Conservation (phyloP, 805 yeast species). For the Lipomyces yamadae region DNA sequence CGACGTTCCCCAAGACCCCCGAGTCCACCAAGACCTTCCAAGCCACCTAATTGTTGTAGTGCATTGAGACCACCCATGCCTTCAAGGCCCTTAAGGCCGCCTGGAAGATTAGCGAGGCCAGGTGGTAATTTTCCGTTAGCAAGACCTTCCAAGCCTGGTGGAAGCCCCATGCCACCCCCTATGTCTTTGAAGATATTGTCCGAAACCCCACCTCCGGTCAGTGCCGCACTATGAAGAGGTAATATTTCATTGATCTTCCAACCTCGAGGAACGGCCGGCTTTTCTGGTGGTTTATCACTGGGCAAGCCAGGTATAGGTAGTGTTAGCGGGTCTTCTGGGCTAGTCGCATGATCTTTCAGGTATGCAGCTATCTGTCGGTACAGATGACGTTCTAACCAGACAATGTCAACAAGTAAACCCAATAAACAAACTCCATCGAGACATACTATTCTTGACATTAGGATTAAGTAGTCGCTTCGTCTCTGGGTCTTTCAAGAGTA, state of each 20-base stretch:
- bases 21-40: slow-evolving; percentile 29
- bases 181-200: slow-evolving; percentile 46
- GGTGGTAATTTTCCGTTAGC: slow-evolving; percentile 42
- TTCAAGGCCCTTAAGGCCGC: slow-evolving; percentile 32
- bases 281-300: slow-evolving; percentile 46
- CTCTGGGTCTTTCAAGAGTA: slow-evolving; percentile 62
- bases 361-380: slow-evolving; percentile 64
- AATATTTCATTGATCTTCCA: slow-evolving; percentile 83
- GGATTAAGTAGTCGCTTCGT: slow-evolving; percentile 44
- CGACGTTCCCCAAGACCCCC: slow-evolving; percentile 31
- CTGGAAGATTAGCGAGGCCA: slow-evolving; percentile 31
- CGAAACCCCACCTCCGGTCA: slow-evolving; percentile 84
- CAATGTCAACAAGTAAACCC: neutral
- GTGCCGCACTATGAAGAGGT: slow-evolving; percentile 81
- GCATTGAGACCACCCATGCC: slow-evolving; percentile 15
- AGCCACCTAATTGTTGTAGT: slow-evolving; percentile 24
- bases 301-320: slow-evolving; percentile 49
- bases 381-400: slow-evolving; percentile 58
- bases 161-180: slow-evolving; percentile 35
- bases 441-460: slow-evolving; percentile 49
- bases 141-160: slow-evolving; percentile 39
- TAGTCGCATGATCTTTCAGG: slow-evolving; percentile 70
- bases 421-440: neutral
- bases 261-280: slow-evolving; percentile 79
- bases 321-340: slow-evolving; percentile 59